phyloP scores from a whole-genome alignment of 2,329 filamentous ascomycete species.

The Trichoderma brevicompactum region DNA sequence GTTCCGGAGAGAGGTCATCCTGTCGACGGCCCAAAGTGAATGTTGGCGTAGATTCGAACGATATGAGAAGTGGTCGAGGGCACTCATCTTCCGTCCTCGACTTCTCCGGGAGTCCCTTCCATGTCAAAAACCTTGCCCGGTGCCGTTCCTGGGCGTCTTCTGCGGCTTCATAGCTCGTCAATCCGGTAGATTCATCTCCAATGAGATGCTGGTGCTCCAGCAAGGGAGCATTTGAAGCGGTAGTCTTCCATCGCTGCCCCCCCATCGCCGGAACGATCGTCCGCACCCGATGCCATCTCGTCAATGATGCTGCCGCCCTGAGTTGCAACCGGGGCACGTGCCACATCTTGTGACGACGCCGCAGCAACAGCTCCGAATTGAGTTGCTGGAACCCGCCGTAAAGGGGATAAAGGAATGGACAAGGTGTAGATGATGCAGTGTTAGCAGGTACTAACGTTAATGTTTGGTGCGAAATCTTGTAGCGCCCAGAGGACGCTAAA shows the following conservation, averaged over 20 bases:
- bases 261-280: neutral
- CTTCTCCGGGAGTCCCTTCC: conserved; percentile 37
- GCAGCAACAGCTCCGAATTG: neutral
- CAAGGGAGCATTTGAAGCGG: conserved; percentile 25
- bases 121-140: conserved; percentile 42
- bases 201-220: conserved; percentile 41
- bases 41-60: conserved; percentile 79
- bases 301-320: neutral
- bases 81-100: conserved; percentile 34
- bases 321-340: conserved; percentile 16
- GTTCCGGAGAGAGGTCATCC: conserved; percentile 49
- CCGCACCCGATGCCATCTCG: neutral
- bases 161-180: conserved; percentile 42
- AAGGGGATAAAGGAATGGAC: neutral
- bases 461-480: conserved; percentile 2
- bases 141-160: conserved; percentile 42
- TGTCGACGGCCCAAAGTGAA: conserved; percentile 92
- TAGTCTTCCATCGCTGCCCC: conserved; percentile 5
- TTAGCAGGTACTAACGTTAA: neutral
- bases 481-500: conserved; percentile 15
- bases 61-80: conserved; percentile 73
- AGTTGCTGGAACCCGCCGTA: neutral
- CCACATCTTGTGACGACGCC: conserved; percentile 26
- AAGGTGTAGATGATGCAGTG: neutral
- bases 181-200: conserved; percentile 31